Evolutionary conservation across 2,329 filamentous ascomycete genomes (phyloP), one percentile per base, ranked within the genome.

Genomic region (Fusarium transvaalense): DNA sequence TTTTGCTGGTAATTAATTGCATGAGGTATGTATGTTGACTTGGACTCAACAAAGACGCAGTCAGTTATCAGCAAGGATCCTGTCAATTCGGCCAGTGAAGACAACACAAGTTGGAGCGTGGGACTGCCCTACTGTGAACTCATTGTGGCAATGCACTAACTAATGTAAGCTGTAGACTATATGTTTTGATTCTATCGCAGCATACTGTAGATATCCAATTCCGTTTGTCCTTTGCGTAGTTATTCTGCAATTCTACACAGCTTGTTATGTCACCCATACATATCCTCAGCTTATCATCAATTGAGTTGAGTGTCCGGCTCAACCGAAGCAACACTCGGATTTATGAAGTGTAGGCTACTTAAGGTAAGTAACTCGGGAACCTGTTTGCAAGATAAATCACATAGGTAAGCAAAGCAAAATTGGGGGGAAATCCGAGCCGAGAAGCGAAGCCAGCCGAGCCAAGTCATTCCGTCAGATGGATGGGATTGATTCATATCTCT

Each of bases 391-490:
- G 56, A 61, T 57, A 51, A 32, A 69, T 72, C 69, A 60, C 57
- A 73, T 71, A 69, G 73, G 66, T 71, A 64, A n/a, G n/a, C n/a
- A n/a, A n/a, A n/a, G n/a, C n/a, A n/a, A n/a, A 43, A 42, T 21
- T 60, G 52, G 45, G 61, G 55, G 56, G 57, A 41, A 57, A 56
- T 52, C 51, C 53, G 58, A 70, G 56, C 64, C 61, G 57, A 66
- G 43, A 32, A 61, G 45, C 38, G 43, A 32, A 61, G 45, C 38
- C 58, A 63, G 47, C 56, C 56, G 54, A 70, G 32, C 59, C 54
- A 32, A 41, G 25, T 42, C 48, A 39, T 39, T 35, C 41, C 37
- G 23, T 34, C 43, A 43, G 23, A 23, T 59, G 31, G 19, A 23
- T 47, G n/a, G n/a, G n/a, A n/a, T 46, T 39, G 38, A 34, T 48